These are phyloP conservation scores for Letharia columbiana DNA, from an alignment of 495 filamentous ascomycete genomes.

Conservation along the genomic window DNA sequence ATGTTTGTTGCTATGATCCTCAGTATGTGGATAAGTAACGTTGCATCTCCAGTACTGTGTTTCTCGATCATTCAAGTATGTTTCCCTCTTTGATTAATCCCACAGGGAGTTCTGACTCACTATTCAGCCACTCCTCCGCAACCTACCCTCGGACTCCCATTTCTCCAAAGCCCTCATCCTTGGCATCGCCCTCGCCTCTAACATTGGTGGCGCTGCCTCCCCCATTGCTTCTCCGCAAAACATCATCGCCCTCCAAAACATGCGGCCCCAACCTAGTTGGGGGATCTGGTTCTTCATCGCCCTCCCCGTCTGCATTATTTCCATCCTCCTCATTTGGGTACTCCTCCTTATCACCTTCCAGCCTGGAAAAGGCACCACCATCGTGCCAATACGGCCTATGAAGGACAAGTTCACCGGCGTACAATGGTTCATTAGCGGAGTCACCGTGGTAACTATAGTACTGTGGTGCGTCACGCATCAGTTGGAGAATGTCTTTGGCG, in stretches of 20 bases:
- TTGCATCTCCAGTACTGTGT: constrained; percentile 95
- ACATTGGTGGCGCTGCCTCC: constrained; percentile 91
- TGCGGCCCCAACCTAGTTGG: constrained; percentile 85
- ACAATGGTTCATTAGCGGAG: constrained; percentile 83
- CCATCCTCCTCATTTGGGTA: constrained; percentile 80
- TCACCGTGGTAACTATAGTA: constrained; percentile 78
- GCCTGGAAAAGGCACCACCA: constrained; percentile 74
- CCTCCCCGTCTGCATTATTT: constrained; percentile 85
- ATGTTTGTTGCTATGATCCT: constrained; percentile 98
- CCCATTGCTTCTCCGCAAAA: constrained; percentile 97
- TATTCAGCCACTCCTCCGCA: constrained; percentile 85
- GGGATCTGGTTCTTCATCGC: constrained; percentile 94
- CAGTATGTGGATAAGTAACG: constrained; percentile 99
- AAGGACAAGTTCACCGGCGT: constrained; percentile 80
- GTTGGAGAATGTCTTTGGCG: constrained; percentile 77
- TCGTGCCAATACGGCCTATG: constrained; percentile 81
- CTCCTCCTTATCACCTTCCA: constrained; percentile 78
- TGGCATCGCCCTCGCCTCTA: constrained; percentile 89
- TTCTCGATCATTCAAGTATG: constrained; percentile 86
- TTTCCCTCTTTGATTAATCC: constrained; percentile 11
- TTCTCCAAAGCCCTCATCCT: constrained; percentile 95
- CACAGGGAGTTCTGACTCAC: constrained; percentile 12
- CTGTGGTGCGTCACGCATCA: constrained; percentile 92
- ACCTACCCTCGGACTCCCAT: constrained; percentile 76
- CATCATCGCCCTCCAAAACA: constrained; percentile 90